Base-by-base conservation (phyloP, 768 basidiomycete genomes). In the Boletellus ananas region DNA sequence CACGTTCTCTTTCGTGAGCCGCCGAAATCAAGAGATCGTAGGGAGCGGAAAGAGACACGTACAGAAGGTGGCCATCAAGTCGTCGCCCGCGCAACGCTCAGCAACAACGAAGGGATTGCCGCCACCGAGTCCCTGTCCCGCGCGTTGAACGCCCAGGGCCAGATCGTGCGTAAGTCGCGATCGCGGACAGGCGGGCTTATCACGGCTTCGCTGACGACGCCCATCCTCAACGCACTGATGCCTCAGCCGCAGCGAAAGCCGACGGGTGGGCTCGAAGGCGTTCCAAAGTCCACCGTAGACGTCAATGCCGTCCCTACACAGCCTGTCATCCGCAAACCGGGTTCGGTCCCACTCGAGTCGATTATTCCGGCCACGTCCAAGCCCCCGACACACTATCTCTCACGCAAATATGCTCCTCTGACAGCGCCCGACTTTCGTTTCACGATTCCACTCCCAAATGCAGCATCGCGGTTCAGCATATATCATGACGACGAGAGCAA, bases 381-480 rank as follows among this genome's bases (percentile, higher is more conserved):
- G 61, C 91, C 90, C 0, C 90, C 91, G 0, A 92, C 90, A 0
- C 85, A 92, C 33, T 89, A 90, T 58, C 81, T 91, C 18, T 84
- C 88, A 1, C 77, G 84, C 35, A 79, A 77, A 10, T 90, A 90
- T 60, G 81, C 87, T 0, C 79, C 88, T 0, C 74, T 90, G 34
- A 86, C 85, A 0, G 76, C 88, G 1, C 79, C 79, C 3, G 80
- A 90, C 56, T 93, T 92, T 68, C 78, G 76, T 10, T 88, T 91
- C 54, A 76, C 80, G 3, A 82, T 88, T 34, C 81, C 84, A 3
- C 81, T 68, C 59, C 62, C 76, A 0, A 77, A 79, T 51, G 73
- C 80, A 7, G 80, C 83, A 0, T 79, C 81, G 40, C 74, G 76
- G 35, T 80, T 79, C 57, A 75, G 70, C 16, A 68, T 76, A 17